Conservation (phyloP, 768 basidiomycete genomes). For the Rhizopogon rudus region DNA sequence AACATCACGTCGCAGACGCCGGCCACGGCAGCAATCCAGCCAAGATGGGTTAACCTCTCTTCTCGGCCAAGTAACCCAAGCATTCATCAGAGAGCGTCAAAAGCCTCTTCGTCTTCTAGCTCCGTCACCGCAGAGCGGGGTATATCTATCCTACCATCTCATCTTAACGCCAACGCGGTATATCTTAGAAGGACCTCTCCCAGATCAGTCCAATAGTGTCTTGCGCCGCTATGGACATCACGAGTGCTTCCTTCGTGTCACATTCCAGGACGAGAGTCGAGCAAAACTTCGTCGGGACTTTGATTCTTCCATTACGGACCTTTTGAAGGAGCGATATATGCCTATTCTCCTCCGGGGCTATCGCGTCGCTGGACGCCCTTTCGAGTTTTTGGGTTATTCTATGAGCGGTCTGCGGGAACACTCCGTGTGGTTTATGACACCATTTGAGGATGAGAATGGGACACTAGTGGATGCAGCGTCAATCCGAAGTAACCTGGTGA, state of each 20-base stretch:
- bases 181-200: conserved; percentile 34
- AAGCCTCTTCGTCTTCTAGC: conserved; percentile 22
- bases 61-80: conserved; percentile 8
- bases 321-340: conserved; percentile 31
- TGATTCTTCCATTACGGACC: conserved; percentile 22
- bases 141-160: conserved; percentile 32
- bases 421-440: conserved; percentile 43
- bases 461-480: conserved; percentile 14
- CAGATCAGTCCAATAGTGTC: conserved; percentile 34
- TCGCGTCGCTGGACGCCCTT: conserved; percentile 37
- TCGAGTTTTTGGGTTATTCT: conserved; percentile 46
- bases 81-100: conserved; percentile 18
- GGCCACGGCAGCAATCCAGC: conserved; percentile 3
- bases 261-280: conserved; percentile 43
- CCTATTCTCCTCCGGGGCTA: conserved; percentile 29
- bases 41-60: conserved; percentile 9
- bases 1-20: background rate
- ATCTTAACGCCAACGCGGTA: conserved; percentile 35
- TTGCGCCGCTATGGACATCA: conserved; percentile 31
- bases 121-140: conserved; percentile 10
- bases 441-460: conserved; percentile 30
- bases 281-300: conserved; percentile 31
- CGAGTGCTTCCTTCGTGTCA: conserved; percentile 43
- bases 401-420: conserved; percentile 49
- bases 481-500: conserved; percentile 33